phyloP scores from a whole-genome alignment of 148 eudicot genomes.

The Rhododendron ferrugineum region DNA sequence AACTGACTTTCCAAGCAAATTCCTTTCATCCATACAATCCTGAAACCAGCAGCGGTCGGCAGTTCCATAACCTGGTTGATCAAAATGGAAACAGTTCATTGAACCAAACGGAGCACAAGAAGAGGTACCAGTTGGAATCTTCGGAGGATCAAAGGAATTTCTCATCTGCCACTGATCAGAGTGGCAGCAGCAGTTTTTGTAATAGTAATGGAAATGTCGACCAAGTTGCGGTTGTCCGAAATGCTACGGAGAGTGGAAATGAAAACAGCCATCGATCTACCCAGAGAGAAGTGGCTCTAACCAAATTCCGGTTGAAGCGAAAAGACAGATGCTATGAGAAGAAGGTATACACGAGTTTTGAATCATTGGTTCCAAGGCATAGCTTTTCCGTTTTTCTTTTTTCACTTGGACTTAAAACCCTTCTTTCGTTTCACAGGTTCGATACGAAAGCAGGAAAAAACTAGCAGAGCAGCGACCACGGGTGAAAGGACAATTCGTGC shows the following conservation, averaged over 20 bases:
- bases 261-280: slow-evolving; percentile 41
- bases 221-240: slow-evolving; percentile 14
- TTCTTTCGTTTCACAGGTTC: slow-evolving; percentile 42
- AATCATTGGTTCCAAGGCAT: not conserved
- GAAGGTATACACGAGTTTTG: slow-evolving; percentile 48
- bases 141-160: slow-evolving; percentile 32
- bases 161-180: slow-evolving; percentile 52
- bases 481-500: slow-evolving; percentile 93
- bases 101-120: slow-evolving; percentile 27
- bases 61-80: slow-evolving; percentile 22
- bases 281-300: slow-evolving; percentile 75
- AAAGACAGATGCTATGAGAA: slow-evolving; percentile 94
- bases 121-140: slow-evolving; percentile 30
- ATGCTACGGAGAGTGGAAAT: slow-evolving; percentile 29
- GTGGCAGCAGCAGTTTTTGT: slow-evolving; percentile 52
- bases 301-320: slow-evolving; percentile 77
- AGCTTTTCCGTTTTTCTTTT: not conserved
- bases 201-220: slow-evolving; percentile 34
- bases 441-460: slow-evolving; percentile 87
- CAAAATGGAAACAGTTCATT: slow-evolving; percentile 31
- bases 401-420: not conserved
- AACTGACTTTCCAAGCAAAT: slow-evolving; percentile 22
- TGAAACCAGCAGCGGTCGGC: slow-evolving; percentile 16
- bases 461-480: slow-evolving; percentile 94
- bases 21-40: slow-evolving; percentile 12